These are phyloP conservation scores for Venturia oleaginea DNA, from an alignment of 2,329 filamentous ascomycete genomes.

Conservation along the genomic window DNA sequence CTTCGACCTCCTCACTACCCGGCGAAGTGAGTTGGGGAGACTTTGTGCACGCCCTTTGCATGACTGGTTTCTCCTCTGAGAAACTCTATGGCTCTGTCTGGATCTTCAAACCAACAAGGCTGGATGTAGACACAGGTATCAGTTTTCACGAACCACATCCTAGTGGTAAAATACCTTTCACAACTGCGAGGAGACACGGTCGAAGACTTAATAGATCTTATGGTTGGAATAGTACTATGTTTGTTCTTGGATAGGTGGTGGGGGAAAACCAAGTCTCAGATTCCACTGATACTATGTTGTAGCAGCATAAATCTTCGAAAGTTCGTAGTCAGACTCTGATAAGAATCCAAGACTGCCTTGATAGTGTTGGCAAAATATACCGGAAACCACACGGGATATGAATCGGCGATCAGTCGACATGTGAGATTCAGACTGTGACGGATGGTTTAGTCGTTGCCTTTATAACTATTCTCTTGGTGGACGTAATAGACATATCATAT, in stretches of 20 bases:
- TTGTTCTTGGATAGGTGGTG: conserved; percentile 21
- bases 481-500: no score
- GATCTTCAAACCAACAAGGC: conserved; percentile 42
- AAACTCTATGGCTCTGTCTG: conserved; percentile 54
- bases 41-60: conserved; percentile 43
- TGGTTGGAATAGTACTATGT: conserved; percentile 42
- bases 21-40: conserved; percentile 46
- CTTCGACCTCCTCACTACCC: conserved; percentile 27
- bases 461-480: no score
- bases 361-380: no score
- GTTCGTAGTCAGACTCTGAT: no score
- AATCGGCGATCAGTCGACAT: no score
- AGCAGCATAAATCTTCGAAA: no score
- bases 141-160: conserved; percentile 56
- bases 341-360: no score
- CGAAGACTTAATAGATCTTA: conserved; percentile 39
- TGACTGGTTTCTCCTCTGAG: conserved; percentile 41
- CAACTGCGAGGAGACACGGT: conserved; percentile 38
- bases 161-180: conserved; percentile 41
- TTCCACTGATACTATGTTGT: no score
- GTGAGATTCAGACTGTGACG: no score
- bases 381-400: no score
- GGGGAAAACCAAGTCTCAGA: no score
- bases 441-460: no score
- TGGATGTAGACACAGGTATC: conserved; percentile 41